phyloP scores from a whole-genome alignment of 768 basidiomycete genomes.

The Daedaleopsis nitida region DNA sequence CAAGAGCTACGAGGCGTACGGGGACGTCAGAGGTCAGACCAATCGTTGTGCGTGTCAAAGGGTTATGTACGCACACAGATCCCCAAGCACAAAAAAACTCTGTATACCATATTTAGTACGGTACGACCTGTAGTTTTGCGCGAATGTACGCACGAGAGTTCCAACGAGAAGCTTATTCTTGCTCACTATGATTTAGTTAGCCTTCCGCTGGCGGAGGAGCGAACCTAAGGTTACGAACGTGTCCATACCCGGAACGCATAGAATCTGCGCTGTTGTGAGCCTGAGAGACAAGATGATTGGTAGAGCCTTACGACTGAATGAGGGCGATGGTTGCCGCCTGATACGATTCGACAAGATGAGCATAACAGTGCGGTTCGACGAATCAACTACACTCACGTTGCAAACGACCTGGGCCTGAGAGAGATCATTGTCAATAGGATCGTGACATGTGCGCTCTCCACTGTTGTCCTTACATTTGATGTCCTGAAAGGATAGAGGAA shows the following conservation, averaged over 20 bases:
- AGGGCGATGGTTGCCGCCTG: conserved; percentile 10
- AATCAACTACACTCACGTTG: neutral
- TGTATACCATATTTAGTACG: neutral
- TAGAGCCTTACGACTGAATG: conserved; percentile 5
- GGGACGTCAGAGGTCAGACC: neutral
- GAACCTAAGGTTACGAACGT: conserved; percentile 3
- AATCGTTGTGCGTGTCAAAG: neutral
- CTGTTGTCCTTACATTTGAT: conserved; percentile 4
- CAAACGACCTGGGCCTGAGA: conserved; percentile 2
- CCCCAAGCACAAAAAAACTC: neutral
- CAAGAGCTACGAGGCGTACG: neutral
- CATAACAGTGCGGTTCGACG: neutral
- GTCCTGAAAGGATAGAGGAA: neutral
- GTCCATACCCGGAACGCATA: conserved; percentile 17
- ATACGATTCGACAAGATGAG: no score
- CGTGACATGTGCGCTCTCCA: neutral
- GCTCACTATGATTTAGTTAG: conserved; percentile 5
- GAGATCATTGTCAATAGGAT: neutral
- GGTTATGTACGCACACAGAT: neutral
- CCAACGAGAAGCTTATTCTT: neutral
- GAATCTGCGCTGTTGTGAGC: conserved; percentile 1
- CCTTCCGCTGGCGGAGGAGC: neutral
- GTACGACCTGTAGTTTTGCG: no score
- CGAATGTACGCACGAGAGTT: neutral
- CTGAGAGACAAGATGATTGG: no score